Conservation (phyloP, 129 eudicot species). For the Escallonia rubra region DNA sequence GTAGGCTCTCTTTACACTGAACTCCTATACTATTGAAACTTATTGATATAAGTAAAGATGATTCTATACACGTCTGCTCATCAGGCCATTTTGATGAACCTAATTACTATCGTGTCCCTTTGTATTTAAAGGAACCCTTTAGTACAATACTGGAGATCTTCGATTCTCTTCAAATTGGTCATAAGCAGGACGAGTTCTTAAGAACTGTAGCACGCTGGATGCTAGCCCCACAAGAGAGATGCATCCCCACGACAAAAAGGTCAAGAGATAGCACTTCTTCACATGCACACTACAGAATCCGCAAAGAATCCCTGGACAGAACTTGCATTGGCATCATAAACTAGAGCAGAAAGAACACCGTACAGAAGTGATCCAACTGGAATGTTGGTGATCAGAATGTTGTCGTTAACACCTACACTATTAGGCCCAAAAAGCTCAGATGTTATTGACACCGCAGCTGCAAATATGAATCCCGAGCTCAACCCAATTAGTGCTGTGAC, state of each 20-base stretch:
- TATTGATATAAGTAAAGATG: not conserved
- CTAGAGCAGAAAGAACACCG: conserved; percentile 68
- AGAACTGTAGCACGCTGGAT: conserved; percentile 51
- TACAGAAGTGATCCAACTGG: conserved; percentile 76
- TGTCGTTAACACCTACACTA: conserved; percentile 80
- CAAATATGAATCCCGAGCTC: conserved; percentile 86
- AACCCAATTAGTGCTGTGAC: conserved; percentile 75
- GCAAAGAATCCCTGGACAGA: conserved; percentile 3
- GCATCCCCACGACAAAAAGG: conserved; percentile 75
- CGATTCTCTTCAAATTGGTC: conserved; percentile 45
- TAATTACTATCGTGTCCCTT: no score
- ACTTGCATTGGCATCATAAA: conserved; percentile 50
- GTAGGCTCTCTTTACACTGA: no score
- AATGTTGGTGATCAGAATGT: conserved; percentile 85
- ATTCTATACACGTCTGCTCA: not conserved
- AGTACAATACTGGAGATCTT: conserved; percentile 16
- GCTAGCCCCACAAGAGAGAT: conserved; percentile 57
- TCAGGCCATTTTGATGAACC: not conserved
- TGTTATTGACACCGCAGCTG: conserved; percentile 90
- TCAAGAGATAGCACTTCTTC: conserved; percentile 68
- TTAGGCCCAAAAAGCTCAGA: conserved; percentile 86
- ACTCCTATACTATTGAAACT: not conserved
- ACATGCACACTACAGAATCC: conserved; percentile 58
- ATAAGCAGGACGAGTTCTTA: conserved; percentile 73
- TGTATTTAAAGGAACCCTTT: not conserved